Base-by-base conservation (phyloP, 1,284 basidiomycete genomes). In the Ceratobasidium sp. region DNA sequence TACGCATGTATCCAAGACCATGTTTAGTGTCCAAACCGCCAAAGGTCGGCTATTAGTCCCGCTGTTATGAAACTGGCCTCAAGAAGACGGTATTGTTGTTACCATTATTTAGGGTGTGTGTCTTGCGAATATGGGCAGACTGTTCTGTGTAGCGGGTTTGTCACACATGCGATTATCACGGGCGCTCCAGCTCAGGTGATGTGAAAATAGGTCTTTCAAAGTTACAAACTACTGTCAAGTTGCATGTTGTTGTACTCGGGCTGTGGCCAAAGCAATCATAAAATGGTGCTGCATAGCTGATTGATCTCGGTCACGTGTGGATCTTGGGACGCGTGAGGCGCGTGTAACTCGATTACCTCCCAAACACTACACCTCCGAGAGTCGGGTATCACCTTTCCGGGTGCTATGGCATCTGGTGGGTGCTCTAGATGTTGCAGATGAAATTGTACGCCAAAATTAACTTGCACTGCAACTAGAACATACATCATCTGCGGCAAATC, bases 401-500 rank as follows among this genome's bases (percentile, higher is more conserved):
- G 13, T 39, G 39, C 56, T 19, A 59, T 59, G 56, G n/a, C 56
- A 59, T 59, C 56, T 59, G 56, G 56, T 59, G 39, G 56, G 56
- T 14, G 8, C 7, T 39, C 27, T 3, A 19, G 8, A n/a, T 8
- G 8, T 11, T 37, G 7, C 16, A 22, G 16, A n/a, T 39, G 14
- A 7, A 9, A 16, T n/a, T 2, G 16, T 19, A 39, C 19, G 34
- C 34, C 19, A 39, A 13, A 59, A n/a, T 39, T 8, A 59, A 39
- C n/a, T 39, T 34, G 34, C 8, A 19, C 16, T 39, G 22, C 29
- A 22, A 66, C 63, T 54, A 48, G 72, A 61, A 43, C 64, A 66
- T 31, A 61, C 56, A 24, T 74, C 54, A 43, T 46, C 56, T 53
- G 75, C 74, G 37, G 74, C 64, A 22, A 59, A 39, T 27, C 13